These are phyloP conservation scores for Tardiomyces digboiensis DNA, from an alignment of 1,139 yeast genomes.

Conservation along the genomic window DNA sequence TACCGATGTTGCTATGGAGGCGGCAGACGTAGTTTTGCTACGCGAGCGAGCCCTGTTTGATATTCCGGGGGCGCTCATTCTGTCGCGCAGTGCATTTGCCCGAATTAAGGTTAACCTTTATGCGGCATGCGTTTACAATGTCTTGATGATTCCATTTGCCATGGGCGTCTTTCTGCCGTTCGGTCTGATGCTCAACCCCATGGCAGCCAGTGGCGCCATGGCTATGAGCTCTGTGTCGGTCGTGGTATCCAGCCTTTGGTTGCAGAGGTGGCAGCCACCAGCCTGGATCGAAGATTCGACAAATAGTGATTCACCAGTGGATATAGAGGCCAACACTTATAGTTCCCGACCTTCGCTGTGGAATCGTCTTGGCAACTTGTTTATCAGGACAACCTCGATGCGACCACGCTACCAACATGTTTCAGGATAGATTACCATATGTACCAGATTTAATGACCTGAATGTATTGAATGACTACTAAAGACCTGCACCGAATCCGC, in stretches of 20 bases:
- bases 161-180: slow-evolving; percentile 85
- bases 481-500: too few species aligned
- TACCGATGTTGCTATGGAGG: slow-evolving; percentile 92
- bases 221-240: slow-evolving; percentile 89
- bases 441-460: too few species aligned
- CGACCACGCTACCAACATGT: not conserved
- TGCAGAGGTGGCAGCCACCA: slow-evolving; percentile 35
- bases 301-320: not conserved
- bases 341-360: not conserved
- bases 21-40: slow-evolving; percentile 81
- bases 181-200: slow-evolving; percentile 77
- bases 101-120: slow-evolving; percentile 74
- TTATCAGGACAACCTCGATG: not conserved
- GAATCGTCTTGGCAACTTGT: not conserved
- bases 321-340: not conserved
- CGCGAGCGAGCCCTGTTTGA: slow-evolving; percentile 42
- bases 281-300: slow-evolving; percentile 11
- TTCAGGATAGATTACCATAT: too few species aligned
- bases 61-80: slow-evolving; percentile 61
- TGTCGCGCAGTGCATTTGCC: slow-evolving; percentile 59
- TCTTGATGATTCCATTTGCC: slow-evolving; percentile 89
- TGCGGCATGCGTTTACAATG: slow-evolving; percentile 81
- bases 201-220: slow-evolving; percentile 86
- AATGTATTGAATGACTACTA: too few species aligned
- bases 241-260: slow-evolving; percentile 63